Evolutionary conservation across 306 rosid genomes (phyloP), one percentile per base, ranked within the genome.

Genomic region (Prunus padus): DNA sequence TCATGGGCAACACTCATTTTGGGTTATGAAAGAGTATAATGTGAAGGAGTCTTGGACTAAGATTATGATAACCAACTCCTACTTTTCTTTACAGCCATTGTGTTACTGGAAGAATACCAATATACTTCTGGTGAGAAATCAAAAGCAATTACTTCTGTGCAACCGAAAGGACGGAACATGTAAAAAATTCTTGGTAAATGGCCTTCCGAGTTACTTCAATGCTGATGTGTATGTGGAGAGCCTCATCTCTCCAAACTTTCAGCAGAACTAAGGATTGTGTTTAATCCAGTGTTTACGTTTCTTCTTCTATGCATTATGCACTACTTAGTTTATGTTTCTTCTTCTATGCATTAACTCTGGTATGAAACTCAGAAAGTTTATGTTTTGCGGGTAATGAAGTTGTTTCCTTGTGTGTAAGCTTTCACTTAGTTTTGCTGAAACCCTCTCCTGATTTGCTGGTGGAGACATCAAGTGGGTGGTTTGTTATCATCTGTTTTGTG

Each of bases 21-120:
- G 76, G 76, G 62, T 72, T 18, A 56, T 72, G 76, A 72, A 72
- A 22, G 76, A 72, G 76, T 72, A 72, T 57, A 63, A 49, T 57
- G 76, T 72, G 67, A 56, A 57, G 76, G 76, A 72, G 42, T 72
- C 76, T 33, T 72, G 76, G 76, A 72, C 76, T 4, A 72, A 22
- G 55, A 23, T 72, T 23, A 42, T 56, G 67, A 72, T 72, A 15
- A 12, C 37, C 0, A 66, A 72, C 42, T n/a, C 66, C 8, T 72
- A 40, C 1, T 15, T 37, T 9, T 20, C 40, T 20, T 57, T 72
- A 16, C 20, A 72, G 54, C 76, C 76, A 2, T 40, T 72, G 47
- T 72, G 76, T 56, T 55, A 72, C 66, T 56, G 66, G 76, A 72
- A 72, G 67, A 42, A 42, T 23, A 40, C 66, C 54, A 72, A 72